Evolutionary conservation across 2,329 filamentous ascomycete species (phyloP), one percentile per base, ranked within the genome.

Genomic region (Daldinia sp.): DNA sequence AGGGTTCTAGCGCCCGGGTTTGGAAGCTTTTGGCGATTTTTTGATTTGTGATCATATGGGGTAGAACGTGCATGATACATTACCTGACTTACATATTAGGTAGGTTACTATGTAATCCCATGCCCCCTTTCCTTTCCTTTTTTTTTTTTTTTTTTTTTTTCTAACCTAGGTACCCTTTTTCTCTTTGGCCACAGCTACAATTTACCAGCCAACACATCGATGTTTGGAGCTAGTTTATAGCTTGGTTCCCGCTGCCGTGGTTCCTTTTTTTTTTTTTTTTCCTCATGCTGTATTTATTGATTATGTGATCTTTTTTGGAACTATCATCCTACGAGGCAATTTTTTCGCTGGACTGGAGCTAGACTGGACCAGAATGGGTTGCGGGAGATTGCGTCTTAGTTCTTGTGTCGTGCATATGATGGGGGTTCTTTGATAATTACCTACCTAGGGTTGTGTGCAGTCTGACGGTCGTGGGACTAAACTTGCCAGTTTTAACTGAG

Each of bases 1-100:
- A 43, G 19, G 43, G 23, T 7, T 29, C 7, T 29, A 47, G 43
- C n/a, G 21, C 23, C n/a, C 17, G 21, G 23, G 25, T 7, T 11
- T 11, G 45, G 47, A 34, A 48, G 45, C 15, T 53, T 48, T 50
- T 25, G 47, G 7, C 37, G 61, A 64, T 55, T 67, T 65, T 67
- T 67, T 67, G 65, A 65, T 67, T 67, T 67, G 65, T 67, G 62
- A 67, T 65, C 65, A 67, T 59, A 50, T 61, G 27, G 43, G 45
- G 25, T 48, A 48, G 25, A 27, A 39, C 51, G 30, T 30, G 49
- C 52, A 45, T 43, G 30, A 45, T 35, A 32, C 29, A 6, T 32
- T 32, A 32, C 29, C 29, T n/a, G n/a, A n/a, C n/a, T n/a, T n/a
- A n/a, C n/a, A n/a, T n/a, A n/a, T n/a, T 32, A 32, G 29, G 29